Evolutionary conservation across 164 flowering plant species (phyloP), one percentile per base, ranked within the genome.

Genomic region (Vitis riparia): DNA sequence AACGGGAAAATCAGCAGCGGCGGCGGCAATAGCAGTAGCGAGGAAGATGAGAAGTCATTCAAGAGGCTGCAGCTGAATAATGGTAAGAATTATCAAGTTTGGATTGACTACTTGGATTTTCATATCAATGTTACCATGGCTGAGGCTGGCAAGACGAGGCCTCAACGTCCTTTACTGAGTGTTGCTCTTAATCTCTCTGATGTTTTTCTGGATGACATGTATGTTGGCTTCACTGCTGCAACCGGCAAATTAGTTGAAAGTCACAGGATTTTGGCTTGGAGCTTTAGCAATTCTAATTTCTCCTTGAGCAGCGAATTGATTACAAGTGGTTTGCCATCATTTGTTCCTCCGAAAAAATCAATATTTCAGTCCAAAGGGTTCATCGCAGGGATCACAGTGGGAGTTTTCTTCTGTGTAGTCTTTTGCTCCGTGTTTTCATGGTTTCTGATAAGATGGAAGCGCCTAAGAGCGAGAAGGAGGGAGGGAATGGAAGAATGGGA

Each of bases 401-500:
- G 79, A 6, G 15, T 67, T 55, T 17, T 83, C 14, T 7, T 79
- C 52, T 9, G 75, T 55, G 12, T 77, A 57, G 44, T 13, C 51
- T 10, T 57, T 0, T 57, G 63, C 27, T 63, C 53, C 57, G 66
- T 70, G 17, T 57, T 82, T 48, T 51, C 62, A 55, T n/a, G 70
- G 71, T 10, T 78, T 17, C 50, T 72, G 63, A 37, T 83, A 1
- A 76, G 51, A 68, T 75, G 75, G 72, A 70, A 58, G 51, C 48
- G 68, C 32, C 69, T 75, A 68, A 62, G 48, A 32, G 73, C 53
- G n/a, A 80, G 70, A 69, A 75, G 73, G 67, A 81, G 77, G 56
- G 87, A 53, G 48, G 86, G 76, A 10, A 76, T 81, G 86, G 90
- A 88, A 62, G 94, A 88, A 5, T 86, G 93, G 94, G 94, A 87